A percentile compares a stretch with the other conserved stretches of the same genome.
Conservation (phyloP, 2,329 filamentous ascomycete species). For the Amauroascus verrucosus region DNA sequence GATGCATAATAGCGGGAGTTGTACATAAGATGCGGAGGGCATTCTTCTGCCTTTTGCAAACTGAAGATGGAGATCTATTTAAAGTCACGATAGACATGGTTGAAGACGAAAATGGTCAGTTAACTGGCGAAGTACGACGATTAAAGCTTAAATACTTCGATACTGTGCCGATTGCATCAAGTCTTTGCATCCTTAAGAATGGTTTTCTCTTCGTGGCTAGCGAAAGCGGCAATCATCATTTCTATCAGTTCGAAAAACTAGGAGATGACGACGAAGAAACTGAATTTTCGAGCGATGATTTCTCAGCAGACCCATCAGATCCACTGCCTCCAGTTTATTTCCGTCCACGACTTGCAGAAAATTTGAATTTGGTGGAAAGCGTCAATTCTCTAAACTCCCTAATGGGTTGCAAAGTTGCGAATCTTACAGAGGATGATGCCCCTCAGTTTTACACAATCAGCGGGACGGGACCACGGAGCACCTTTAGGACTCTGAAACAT, state of each 20-base stretch:
- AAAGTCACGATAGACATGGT: conserved; percentile 90
- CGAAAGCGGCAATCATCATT: conserved; percentile 84
- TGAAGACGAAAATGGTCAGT: conserved; percentile 65
- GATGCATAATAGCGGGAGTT: conserved; percentile 78
- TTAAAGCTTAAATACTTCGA: conserved; percentile 97
- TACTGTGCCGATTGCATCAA: conserved; percentile 79
- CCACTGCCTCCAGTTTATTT: conserved; percentile 75
- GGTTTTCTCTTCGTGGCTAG: conserved; percentile 89
- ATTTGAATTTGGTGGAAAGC: conserved; percentile 72
- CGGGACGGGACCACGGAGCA: conserved; percentile 77
- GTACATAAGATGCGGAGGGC: conserved; percentile 95
- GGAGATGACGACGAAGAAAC: conserved; percentile 89
- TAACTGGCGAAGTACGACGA: conserved; percentile 68
- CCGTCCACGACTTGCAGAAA: conserved; percentile 65
- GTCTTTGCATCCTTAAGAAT: conserved; percentile 84
- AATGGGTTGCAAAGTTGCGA: conserved; percentile 82
- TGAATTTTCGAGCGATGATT: conserved; percentile 75
- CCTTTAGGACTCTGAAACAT: conserved; percentile 85
- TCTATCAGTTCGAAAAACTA: conserved; percentile 95
- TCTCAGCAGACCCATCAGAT: conserved; percentile 62
- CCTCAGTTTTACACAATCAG: conserved; percentile 93
- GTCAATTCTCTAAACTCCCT: conserved; percentile 85
- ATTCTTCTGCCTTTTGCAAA: conserved; percentile 94
- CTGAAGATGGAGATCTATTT: conserved; percentile 96
- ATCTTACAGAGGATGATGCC: conserved; percentile 82